Conservation (phyloP, 768 basidiomycete genomes). For the Lanmaoa pseudosensibilis region DNA sequence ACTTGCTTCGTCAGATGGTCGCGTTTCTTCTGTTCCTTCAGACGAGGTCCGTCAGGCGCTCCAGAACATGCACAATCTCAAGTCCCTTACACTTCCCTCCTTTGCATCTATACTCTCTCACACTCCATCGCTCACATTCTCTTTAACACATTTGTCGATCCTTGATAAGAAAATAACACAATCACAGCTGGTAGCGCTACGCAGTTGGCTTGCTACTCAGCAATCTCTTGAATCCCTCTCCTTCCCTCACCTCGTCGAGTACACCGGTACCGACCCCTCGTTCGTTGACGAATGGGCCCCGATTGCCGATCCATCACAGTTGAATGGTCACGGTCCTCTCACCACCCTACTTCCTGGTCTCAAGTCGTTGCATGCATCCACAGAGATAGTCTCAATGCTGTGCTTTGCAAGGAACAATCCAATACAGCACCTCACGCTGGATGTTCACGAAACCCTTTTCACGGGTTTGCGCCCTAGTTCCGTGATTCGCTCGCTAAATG, state of each 20-base stretch:
- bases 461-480: conserved; percentile 30
- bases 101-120: conserved; percentile 25
- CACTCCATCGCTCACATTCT: conserved; percentile 20
- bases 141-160: conserved; percentile 27
- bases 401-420: conserved; percentile 15
- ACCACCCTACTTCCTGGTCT: conserved; percentile 25
- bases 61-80: conserved; percentile 32
- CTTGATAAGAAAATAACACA: conserved; percentile 27
- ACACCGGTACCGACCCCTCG: neutral
- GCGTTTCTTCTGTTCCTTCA: conserved; percentile 10
- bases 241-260: conserved; percentile 28
- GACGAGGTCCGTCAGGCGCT: conserved; percentile 25
- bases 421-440: conserved; percentile 23
- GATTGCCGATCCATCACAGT: neutral
- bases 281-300: conserved; percentile 13
- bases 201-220: conserved; percentile 27
- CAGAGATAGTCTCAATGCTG: conserved; percentile 23
- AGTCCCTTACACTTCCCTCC: conserved; percentile 26
- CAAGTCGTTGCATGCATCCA: conserved; percentile 28
- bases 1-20: conserved; percentile 3
- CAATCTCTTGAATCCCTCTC: conserved; percentile 27
- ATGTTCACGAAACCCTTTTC: conserved; percentile 30
- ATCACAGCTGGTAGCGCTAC: conserved; percentile 21
- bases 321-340: neutral
- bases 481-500: conserved; percentile 27